phyloP scores from a whole-genome alignment of 31 red algal species.

The Porphyra umbilicalis region DNA sequence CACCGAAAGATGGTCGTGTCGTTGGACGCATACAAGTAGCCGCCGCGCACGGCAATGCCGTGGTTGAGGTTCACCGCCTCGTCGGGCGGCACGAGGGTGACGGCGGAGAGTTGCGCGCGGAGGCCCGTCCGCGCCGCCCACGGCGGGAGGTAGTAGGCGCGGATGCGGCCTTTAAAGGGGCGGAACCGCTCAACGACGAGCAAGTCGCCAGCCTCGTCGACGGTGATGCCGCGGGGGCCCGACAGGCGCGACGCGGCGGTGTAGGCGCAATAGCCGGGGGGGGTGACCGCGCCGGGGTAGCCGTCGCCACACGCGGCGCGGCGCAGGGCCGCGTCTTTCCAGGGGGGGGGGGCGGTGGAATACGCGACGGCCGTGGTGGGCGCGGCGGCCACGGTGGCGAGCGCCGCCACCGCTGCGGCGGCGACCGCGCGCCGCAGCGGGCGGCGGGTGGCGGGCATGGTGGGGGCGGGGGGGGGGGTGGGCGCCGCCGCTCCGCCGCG shows the following conservation, averaged over 20 bases:
- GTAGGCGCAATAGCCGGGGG: not conserved
- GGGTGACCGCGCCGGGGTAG: not conserved
- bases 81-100: not conserved
- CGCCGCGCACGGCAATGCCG: not conserved
- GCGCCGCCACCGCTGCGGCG: not conserved
- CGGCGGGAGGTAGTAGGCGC: not conserved
- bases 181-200: constrained; percentile 1
- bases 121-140: not conserved
- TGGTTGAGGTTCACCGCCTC: not conserved
- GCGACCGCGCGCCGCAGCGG: not conserved
- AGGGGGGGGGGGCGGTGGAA: not conserved
- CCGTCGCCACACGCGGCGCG: not conserved
- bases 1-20: constrained; percentile 8
- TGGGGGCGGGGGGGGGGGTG: not conserved
- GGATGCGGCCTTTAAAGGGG: not conserved
- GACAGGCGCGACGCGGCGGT: not conserved
- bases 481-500: too few species aligned
- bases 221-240: not conserved
- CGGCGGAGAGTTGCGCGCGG: not conserved
- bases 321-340: not conserved
- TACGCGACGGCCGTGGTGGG: not conserved
- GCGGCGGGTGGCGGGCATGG: not conserved
- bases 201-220: not conserved
- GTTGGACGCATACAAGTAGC: not conserved
- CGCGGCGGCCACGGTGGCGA: not conserved